Conservation (phyloP, 257 asterid species). For the Linderniella brevidens region DNA sequence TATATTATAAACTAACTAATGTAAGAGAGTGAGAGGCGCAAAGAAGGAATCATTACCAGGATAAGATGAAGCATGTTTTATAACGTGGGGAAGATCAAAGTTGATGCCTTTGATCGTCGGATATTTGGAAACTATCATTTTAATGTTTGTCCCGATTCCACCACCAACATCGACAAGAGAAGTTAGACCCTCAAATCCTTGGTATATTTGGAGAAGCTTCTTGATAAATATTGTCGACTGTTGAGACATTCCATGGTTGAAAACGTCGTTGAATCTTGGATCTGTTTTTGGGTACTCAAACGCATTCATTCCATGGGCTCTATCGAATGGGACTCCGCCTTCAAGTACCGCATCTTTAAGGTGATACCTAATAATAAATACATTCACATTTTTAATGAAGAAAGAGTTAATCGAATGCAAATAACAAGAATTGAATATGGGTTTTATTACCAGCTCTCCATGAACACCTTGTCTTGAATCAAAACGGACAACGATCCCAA, state of each 20-base stretch:
- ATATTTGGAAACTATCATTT: constrained; percentile 27
- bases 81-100: constrained; percentile 56
- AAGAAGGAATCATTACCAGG: background rate
- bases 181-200: constrained; percentile 35
- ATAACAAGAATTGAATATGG: no score
- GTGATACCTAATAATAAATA: constrained; percentile 16
- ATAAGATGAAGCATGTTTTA: constrained; percentile 44
- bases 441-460: constrained; percentile 39
- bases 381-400: no score
- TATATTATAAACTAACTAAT: background rate
- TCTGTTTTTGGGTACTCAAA: constrained; percentile 38
- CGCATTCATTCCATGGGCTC: constrained; percentile 36
- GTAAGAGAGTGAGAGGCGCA: background rate
- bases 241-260: constrained; percentile 36
- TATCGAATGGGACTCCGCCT: constrained; percentile 47
- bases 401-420: no score
- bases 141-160: constrained; percentile 35
- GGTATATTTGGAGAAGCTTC: constrained; percentile 27
- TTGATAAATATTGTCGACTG: constrained; percentile 32
- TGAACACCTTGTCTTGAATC: constrained; percentile 37
- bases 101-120: constrained; percentile 39
- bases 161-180: constrained; percentile 60
- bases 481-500: constrained; percentile 21
- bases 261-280: constrained; percentile 34
- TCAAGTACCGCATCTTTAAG: constrained; percentile 46